phyloP scores from a whole-genome alignment of 345 rosid genomes.

The Salix suchowensis region DNA sequence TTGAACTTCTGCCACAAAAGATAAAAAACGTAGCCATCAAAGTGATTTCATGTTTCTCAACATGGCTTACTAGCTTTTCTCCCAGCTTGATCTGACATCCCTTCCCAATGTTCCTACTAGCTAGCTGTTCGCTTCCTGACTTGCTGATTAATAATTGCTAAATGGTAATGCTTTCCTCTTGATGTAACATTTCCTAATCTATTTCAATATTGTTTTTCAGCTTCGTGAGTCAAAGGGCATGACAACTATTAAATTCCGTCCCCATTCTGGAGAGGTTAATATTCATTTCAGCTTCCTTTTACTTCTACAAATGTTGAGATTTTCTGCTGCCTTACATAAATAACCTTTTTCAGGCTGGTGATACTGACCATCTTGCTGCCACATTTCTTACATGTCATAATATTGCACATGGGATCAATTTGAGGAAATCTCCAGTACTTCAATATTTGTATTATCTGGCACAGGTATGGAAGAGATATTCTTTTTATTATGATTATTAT shows the following conservation, averaged over 20 bases:
- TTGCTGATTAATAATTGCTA: background rate
- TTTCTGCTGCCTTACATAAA: conserved; percentile 5
- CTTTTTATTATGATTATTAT: background rate
- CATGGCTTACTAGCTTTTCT: background rate
- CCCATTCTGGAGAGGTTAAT: conserved; percentile 92
- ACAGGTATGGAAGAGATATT: conserved; percentile 46
- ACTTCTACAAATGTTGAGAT: background rate
- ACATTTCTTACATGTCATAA: conserved; percentile 90
- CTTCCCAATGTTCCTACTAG: background rate
- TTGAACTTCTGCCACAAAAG: background rate
- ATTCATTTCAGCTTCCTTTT: conserved; percentile 6
- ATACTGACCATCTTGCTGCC: conserved; percentile 98
- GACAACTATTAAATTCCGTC: conserved; percentile 93
- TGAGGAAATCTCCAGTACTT: conserved; percentile 99
- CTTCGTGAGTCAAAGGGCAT: conserved; percentile 98
- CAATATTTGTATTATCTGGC: conserved; percentile 96
- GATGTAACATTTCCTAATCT: conserved; percentile 14
- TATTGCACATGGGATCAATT: conserved; percentile 95
- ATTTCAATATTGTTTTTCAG: conserved; percentile 37
- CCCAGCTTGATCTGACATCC: background rate
- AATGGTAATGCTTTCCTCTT: background rate
- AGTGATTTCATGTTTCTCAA: background rate
- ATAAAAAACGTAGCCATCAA: background rate
- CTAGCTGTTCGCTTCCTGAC: background rate
- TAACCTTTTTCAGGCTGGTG: conserved; percentile 74